Evolutionary conservation across 257 asterid genomes (phyloP).

Genomic region (Solanum arcanum): DNA sequence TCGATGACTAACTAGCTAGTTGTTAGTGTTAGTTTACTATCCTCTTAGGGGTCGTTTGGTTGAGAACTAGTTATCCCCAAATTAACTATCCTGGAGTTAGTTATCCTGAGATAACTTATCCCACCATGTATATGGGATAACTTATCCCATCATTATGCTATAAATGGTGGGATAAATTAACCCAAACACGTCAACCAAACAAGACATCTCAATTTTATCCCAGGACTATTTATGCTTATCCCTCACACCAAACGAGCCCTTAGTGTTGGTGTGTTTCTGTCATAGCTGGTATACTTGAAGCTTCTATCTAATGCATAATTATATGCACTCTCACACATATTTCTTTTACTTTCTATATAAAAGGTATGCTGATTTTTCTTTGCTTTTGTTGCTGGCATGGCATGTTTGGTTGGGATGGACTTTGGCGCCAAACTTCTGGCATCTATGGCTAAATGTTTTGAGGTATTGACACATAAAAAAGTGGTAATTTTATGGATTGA

Average conservation of each 20-base stretch:
- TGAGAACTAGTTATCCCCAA: no score
- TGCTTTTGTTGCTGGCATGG: constrained; percentile 91
- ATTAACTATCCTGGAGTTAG: no score
- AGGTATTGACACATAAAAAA: constrained; percentile 37
- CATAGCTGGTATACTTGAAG: background rate
- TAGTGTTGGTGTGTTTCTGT: background rate
- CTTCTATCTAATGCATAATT: background rate
- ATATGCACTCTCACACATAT: background rate
- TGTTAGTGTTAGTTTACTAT: background rate
- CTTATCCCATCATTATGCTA: no score
- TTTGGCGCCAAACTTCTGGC: constrained; percentile 93
- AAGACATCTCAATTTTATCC: no score
- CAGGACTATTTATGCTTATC: no score
- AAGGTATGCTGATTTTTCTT: constrained; percentile 88
- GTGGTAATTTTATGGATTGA: background rate
- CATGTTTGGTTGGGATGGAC: constrained; percentile 81
- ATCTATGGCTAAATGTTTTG: constrained; percentile 64
- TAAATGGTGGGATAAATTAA: no score
- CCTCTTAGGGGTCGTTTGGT: background rate
- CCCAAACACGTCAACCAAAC: no score
- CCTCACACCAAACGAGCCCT: no score
- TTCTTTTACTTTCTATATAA: background rate
- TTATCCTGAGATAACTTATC: no score
- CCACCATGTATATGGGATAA: no score
- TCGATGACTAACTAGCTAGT: background rate